These are phyloP conservation scores for Papilionanthe hybrid DNA, from an alignment of 116 monocot genomes.

Conservation along the genomic window DNA sequence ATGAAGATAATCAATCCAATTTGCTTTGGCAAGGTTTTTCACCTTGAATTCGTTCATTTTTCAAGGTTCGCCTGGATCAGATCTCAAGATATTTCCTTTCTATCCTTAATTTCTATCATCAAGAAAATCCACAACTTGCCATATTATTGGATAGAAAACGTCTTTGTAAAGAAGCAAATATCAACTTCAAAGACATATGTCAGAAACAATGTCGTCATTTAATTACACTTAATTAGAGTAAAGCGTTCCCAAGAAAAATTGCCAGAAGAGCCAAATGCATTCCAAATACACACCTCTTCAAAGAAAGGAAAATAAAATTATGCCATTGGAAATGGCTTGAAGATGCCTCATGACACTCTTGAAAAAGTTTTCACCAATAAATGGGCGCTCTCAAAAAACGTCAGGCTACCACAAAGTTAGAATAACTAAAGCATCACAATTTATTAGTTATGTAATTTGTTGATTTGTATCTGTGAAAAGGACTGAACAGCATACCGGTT, in stretches of 20 bases:
- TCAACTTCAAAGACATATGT: neutral
- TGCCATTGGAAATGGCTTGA: neutral
- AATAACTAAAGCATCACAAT: conserved; percentile 1
- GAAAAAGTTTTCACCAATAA: neutral
- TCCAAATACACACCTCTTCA: neutral
- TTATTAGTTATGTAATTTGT: neutral
- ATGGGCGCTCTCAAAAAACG: neutral
- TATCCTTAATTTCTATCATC: neutral
- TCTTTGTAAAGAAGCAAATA: neutral
- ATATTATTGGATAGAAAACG: neutral
- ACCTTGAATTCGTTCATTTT: too few species aligned
- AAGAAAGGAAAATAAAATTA: neutral
- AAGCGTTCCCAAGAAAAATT: too few species aligned
- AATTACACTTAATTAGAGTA: too few species aligned
- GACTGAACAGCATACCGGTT: conserved; percentile 55
- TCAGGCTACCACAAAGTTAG: neutral
- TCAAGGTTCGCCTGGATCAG: neutral
- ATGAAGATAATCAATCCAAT: neutral
- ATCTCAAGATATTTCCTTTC: neutral
- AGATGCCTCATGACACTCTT: neutral
- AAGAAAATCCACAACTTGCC: neutral
- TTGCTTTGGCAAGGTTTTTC: neutral
- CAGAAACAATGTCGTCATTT: neutral
- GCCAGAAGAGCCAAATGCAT: neutral
- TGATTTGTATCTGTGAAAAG: neutral